Evolutionary conservation across 2,329 filamentous ascomycete species (phyloP), one percentile per base, ranked within the genome.

Genomic region (Cytospora piceicola): DNA sequence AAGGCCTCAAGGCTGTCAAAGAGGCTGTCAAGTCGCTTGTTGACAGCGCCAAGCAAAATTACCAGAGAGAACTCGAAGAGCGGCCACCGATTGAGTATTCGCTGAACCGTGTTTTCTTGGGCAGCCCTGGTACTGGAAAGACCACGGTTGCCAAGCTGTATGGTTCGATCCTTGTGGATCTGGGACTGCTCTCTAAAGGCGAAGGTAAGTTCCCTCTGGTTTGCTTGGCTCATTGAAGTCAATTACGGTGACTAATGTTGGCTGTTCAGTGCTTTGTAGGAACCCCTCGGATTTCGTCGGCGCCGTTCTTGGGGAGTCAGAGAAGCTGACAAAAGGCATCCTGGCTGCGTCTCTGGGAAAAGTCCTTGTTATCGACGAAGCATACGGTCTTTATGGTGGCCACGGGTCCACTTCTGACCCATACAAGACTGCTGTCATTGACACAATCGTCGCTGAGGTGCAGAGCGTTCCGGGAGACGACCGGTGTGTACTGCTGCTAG

Each of bases 321-420:
- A 94, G 73, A 79, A 82, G 2, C 86, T 88, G 39, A 94, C 91
- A 0, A 94, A 92, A 69, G 88, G 80, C 0, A 93, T 94, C 8
- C 79, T 94, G 0, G 85, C 84, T 0, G 78, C 87, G 0, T 87
- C 89, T 0, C 69, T 83, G 0, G 91, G 92, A 0, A 94, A 94
- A 69, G 90, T 94, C 0, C 81, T 94, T 0, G 85, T 94, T 17
- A 93, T 94, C 3, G 91, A 94, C 68, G 91, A 95, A 72, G 91
- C 91, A 0, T 94, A 94, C 69, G 86, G 87, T 39, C 79, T 94
- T 0, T 84, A 81, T 55, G 75, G 77, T 1, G 78, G 78, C 0
- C 73, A 74, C 2, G 74, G 71, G 1, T 71, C 74, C 0, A 59
- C 61, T 0, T 68, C 65, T 0, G 77, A 79, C 17, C 73, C 76